Base-by-base conservation (phyloP, 2,329 filamentous ascomycete genomes). In the Cytospora paraplurivora region DNA sequence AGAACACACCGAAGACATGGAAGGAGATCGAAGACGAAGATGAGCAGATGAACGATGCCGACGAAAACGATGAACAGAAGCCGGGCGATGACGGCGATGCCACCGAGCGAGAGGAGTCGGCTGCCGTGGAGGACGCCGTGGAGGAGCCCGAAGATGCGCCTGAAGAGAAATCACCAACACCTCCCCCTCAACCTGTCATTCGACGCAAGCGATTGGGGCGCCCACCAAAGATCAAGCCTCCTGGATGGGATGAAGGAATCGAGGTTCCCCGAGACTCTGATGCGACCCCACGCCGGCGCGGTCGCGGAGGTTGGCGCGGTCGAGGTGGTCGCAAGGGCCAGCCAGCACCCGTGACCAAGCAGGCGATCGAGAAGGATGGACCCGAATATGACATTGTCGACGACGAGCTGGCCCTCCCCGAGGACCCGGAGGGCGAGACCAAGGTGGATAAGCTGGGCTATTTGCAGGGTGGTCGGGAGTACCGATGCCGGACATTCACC, bases 401-500 rank as follows among this genome's bases (percentile, higher is more conserved):
- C 72, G 95, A 99, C 71, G 95, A 99, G 78, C 92, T 96, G 52
- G 90, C 89, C 38, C 81, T 99, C 52, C 92, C 93, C 0, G 90
- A 93, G 68, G 94, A 98, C 70, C 78, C 88, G 1, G 92, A 94
- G 72, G 95, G 95, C 69, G 93, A 97, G 78, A 86, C 86, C 68
- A 99, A 98, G 79, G 94, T 99, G 10, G 92, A 97, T 78, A 94
- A 94, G 78, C 77, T 90, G 70, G 95, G 95, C 35, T 87, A 91
- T 71, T 84, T 99, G 3, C 83, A 88, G 67, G 95, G 87, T 34
- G 93, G 89, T 5, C 87, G 95, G 70, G 92, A 98, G 72, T 99
- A 99, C 76, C 89, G 95, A 34, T 97, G 96, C 73, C 90, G 95
- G 66, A 97, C 94, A 1, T 99, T 99, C 76, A 97, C 90, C 8